phyloP scores from a whole-genome alignment of 1,284 basidiomycete genomes.

The Fomitopsis schrenkii region DNA sequence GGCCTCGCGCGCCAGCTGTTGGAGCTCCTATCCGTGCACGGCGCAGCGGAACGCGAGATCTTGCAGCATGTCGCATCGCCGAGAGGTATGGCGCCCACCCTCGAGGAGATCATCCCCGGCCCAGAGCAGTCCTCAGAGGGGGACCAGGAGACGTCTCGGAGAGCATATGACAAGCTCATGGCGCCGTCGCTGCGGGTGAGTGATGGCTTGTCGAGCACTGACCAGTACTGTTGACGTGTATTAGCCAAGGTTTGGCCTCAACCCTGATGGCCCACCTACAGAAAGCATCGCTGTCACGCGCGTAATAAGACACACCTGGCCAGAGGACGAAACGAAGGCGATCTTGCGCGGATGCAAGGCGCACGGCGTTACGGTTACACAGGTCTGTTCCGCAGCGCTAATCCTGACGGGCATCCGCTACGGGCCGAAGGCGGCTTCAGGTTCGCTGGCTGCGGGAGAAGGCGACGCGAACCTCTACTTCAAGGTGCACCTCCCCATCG shows the following conservation, averaged over 20 bases:
- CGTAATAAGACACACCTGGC: not conserved
- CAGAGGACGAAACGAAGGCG: not conserved
- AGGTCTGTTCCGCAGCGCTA: not conserved
- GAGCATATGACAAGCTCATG: not conserved
- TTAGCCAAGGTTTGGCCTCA: not conserved
- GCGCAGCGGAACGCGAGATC: not conserved
- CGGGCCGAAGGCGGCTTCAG: not conserved
- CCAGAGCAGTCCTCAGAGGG: not conserved
- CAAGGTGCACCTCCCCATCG: not conserved
- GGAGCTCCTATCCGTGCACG: not conserved
- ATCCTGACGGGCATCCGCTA: not conserved
- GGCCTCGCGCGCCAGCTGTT: not conserved
- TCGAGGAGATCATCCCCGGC: not conserved
- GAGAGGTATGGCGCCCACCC: not conserved
- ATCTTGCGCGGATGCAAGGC: conserved; percentile 1
- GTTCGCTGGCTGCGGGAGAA: not conserved
- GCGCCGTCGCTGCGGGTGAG: not conserved
- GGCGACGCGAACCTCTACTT: not conserved
- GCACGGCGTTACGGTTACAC: conserved; percentile 2
- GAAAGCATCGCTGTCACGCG: not conserved
- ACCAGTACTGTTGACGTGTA: not conserved
- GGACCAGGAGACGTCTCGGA: not conserved
- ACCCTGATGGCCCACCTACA: not conserved
- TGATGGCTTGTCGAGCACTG: not conserved
- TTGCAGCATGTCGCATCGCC: not conserved